These are phyloP conservation scores for Arabis alpina DNA, from an alignment of 345 rosid species.

Conservation along the genomic window DNA sequence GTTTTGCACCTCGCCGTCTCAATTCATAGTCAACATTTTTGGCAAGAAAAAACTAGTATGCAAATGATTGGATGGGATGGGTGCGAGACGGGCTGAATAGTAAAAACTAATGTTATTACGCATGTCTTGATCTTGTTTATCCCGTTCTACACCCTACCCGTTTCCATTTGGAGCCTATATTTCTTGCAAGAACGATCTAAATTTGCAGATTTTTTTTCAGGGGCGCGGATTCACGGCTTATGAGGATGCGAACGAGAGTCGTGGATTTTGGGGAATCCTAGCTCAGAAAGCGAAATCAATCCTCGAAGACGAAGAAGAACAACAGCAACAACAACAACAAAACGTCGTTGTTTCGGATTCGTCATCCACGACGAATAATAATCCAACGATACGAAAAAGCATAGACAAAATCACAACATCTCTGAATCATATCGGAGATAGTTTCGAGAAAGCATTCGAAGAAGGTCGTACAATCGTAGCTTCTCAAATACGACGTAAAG, in stretches of 20 bases:
- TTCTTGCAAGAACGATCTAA: conserved; percentile 6
- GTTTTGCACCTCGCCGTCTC: no score
- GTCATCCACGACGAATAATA: conserved; percentile 30
- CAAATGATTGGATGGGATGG: no score
- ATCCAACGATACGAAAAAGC: conserved; percentile 66
- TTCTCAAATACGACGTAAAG: conserved; percentile 75
- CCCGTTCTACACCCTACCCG: no score
- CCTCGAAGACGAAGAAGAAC: conserved; percentile 68
- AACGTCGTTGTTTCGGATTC: conserved; percentile 34
- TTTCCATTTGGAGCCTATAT: neutral
- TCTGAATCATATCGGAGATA: conserved; percentile 81
- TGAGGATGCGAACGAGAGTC: conserved; percentile 51
- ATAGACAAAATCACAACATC: conserved; percentile 75
- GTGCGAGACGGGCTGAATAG: no score
- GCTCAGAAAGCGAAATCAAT: conserved; percentile 90
- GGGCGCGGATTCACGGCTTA: conserved; percentile 73
- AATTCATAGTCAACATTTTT: no score
- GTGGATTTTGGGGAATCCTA: conserved; percentile 83
- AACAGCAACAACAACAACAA: conserved; percentile 7
- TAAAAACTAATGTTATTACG: no score
- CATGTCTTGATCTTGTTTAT: no score
- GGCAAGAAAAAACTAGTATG: no score
- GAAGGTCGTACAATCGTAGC: conserved; percentile 89
- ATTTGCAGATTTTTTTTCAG: conserved; percentile 16
- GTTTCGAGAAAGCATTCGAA: conserved; percentile 89